Base-by-base conservation (phyloP, 495 filamentous ascomycete species). In the Parathielavia appendiculata region DNA sequence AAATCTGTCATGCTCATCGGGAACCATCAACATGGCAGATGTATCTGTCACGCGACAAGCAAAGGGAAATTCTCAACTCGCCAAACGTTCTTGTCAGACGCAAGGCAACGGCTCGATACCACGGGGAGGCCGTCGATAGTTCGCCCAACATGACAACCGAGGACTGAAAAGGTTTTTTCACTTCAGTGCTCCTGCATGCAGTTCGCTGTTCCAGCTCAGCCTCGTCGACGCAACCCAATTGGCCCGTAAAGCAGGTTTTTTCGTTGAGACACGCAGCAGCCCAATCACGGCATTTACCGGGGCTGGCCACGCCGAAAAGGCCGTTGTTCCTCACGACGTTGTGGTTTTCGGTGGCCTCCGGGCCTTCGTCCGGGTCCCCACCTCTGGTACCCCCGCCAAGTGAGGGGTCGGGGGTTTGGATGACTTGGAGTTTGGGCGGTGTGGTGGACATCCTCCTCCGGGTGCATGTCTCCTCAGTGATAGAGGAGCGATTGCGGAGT, bases 281-380 rank as follows among this genome's bases (percentile, higher is more conserved):
- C 51, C 51, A 54, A 54, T 54, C 51, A 54, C 51, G 51, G 35
- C 10, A 14, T 8, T 1, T 39, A 39, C 38, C 17, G 40, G 36
- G n/a, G 16, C 19, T 22, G 36, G 51, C 20, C 4, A 39, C 36
- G 17, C 51, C 51, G 38, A 43, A 22, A 53, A 22, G 38, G 14
- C 48, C 32, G 32, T 23, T 5, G 22, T 19, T 23, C 7, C 14
- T 11, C 26, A 19, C 16, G 4, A 10, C 19, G 7, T 8, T 46
- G 10, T 39, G 10, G 45, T 41, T 13, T n/a, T 23, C 38, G 51
- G 51, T 10, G 22, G 38, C 23, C 38, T n/a, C 23, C 51, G 51
- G 51, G 16, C 2, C 43, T 8, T 19, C 2, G 5, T 43, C 23
- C 51, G 17, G 49, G 41, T 19, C 49, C 49, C 49, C n/a, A 5